A percentile compares a stretch with the other conserved stretches of the same genome.
These are phyloP conservation scores for Podaxis sp. DNA, from an alignment of 768 basidiomycete species.

Conservation along the genomic window DNA sequence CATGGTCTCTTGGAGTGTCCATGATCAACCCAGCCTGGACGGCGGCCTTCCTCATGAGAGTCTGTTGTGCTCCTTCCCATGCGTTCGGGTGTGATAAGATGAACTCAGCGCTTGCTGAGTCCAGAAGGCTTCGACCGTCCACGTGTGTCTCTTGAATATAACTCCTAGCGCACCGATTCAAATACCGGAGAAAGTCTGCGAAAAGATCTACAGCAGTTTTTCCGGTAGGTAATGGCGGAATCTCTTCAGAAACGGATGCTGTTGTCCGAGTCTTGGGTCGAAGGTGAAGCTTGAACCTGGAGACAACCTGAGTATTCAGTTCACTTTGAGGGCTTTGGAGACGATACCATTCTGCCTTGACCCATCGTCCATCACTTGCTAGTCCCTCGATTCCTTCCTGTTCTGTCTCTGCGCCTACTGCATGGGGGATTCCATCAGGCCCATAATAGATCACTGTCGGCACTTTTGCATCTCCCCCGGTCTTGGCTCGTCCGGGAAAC, in stretches of 20 bases:
- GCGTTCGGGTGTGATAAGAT: conserved; percentile 53
- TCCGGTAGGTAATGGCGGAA: conserved; percentile 32
- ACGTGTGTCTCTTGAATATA: conserved; percentile 41
- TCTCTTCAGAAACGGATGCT: not conserved
- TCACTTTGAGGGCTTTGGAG: too few relatives aligned
- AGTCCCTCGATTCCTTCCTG: not conserved
- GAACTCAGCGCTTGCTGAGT: conserved; percentile 31
- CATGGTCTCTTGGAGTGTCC: conserved; percentile 27
- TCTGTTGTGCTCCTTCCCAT: conserved; percentile 55
- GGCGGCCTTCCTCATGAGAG: conserved; percentile 46
- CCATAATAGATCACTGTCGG: conserved; percentile 21
- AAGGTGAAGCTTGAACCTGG: not conserved
- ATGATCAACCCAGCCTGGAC: conserved; percentile 44
- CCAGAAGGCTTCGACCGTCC: conserved; percentile 28
- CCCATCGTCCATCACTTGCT: not conserved
- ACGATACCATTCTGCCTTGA: not conserved
- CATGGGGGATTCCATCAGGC: not conserved
- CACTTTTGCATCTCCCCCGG: conserved; percentile 32
- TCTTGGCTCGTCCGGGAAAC: conserved; percentile 25
- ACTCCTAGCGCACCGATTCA: conserved; percentile 33
- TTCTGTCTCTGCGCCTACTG: not conserved
- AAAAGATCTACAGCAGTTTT: conserved; percentile 36
- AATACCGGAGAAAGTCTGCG: conserved; percentile 41
- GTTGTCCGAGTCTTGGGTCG: not conserved
- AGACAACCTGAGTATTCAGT: not conserved